Base-by-base conservation (phyloP, 2,329 filamentous ascomycete genomes). In the Hymenoscyphus fructigenus region DNA sequence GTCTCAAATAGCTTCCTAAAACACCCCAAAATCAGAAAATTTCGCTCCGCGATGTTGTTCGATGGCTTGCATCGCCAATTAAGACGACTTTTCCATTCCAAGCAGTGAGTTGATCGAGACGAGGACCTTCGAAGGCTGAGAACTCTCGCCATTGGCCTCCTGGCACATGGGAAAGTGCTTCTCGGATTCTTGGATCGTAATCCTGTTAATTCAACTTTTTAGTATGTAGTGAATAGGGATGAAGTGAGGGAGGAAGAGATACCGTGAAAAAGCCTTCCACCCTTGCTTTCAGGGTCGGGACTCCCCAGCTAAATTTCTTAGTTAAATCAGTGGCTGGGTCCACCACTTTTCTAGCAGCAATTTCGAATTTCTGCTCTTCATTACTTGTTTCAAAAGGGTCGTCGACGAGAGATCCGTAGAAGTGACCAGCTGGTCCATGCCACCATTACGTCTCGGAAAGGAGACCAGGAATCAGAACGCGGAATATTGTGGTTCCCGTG, bases 51-150 rank as follows among this genome's bases (percentile, higher is more conserved):
- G 28, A 29, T 5, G 1, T 29, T 29, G 28, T 5, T 29, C 28
- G 29, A 70, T 86, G 84, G 1, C 82, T 85, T 0, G 83, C 80
- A 67, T 86, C 84, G 9, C 84, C 84, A 0, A 85, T 78, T 3
- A 86, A 76, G 5, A 81, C 83, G 2, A 85, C 69, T 60, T 79
- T 79, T 6, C 50, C 58, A 53, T 78, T 73, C 75, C 79, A 82
- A 2, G 74, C 78, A 1, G 72, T 78, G 3, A 83, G 71, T 1
- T 72, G 73, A 7, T 76, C 67, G 20, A 83, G 68, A 41, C 80
- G 77, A 0, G 80, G 80, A 0, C 81, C 81, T 0, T 81, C 77
- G 62, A 82, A 83, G 0, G 80, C 78, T 3, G 81, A 78, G 50
- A 83, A 83, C 59, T 83, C 80, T 28, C 77, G 77, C 81, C 81